Evolutionary conservation across 108 stramenopile genomes (phyloP), one percentile per base, ranked within the genome.

Genomic region (Discostella stelligeroides): DNA sequence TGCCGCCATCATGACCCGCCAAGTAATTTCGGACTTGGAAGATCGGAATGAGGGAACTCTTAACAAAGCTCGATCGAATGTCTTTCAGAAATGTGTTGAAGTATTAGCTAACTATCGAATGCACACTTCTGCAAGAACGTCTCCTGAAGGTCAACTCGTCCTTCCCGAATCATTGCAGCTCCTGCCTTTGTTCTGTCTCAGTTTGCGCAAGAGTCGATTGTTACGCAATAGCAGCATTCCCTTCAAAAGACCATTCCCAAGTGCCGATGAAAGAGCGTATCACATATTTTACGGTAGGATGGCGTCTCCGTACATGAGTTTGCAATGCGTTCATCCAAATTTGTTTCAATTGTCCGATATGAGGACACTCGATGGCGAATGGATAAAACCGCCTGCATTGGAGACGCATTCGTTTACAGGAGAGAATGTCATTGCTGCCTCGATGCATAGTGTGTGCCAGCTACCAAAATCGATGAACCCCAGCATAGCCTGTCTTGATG

Each of bases 121-220:
- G 61, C 53, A 88, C 49, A 89, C 90, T 60, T 58, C 67, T 20
- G 89, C 94, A 14, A 48, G 60, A 20, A 57, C 81, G 23, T 84
- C 88, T 4, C 76, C 92, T 24, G 34, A 57, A 0, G 85, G 84
- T 11, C 96, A 97, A 70, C 86, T 98, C 30, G 77, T 96, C 28
- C 86, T 97, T 13, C 97, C 98, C 15, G 94, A 94, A 70, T 72
- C 88, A 17, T 78, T 98, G 45, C 82, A 94, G 68, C 73, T 95
- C 46, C 85, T 96, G 28, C 98, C 98, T 18, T 63, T 97, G 20
- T 92, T 90, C 68, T 84, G 86, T 69, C 80, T 97, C 68, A 70
- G 84, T 62, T 57, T 90, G 27, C 24, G 84, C 38, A 92, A 92
- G 58, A 85, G 84, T 58, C 70, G 82, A 34, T 63, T 92, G 66